Evolutionary conservation across 2,329 filamentous ascomycete genomes (phyloP).

Genomic region (Talaromyces sp.): DNA sequence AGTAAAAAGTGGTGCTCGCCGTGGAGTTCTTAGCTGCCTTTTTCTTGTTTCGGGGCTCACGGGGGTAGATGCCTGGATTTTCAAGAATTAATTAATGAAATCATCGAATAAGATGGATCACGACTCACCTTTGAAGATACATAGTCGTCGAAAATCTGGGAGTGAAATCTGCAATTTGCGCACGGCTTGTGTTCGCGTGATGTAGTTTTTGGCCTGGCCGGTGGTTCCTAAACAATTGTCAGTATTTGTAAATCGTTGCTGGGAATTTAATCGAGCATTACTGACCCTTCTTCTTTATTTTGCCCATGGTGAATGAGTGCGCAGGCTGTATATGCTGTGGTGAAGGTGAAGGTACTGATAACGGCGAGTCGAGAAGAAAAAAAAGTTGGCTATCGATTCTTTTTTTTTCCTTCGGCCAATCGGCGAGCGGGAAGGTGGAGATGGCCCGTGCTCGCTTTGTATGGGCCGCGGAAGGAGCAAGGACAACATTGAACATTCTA

Average conservation of each 20-base stretch:
- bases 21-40: constrained; percentile 91
- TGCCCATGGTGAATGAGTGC: constrained; percentile 56
- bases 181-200: constrained; percentile 93
- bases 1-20: constrained; percentile 86
- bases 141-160: constrained; percentile 94
- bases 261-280: not conserved
- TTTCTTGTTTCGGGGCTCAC: constrained; percentile 94
- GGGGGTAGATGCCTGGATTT: constrained; percentile 78
- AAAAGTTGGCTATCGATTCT: constrained; percentile 33
- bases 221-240: constrained; percentile 59
- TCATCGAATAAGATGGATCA: not conserved
- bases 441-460: constrained; percentile 31
- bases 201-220: constrained; percentile 96
- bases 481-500: not conserved
- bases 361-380: constrained; percentile 23
- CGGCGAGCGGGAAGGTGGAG: constrained; percentile 27
- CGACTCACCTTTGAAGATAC: constrained; percentile 83
- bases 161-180: constrained; percentile 97
- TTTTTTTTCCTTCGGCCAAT: constrained; percentile 16
- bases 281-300: constrained; percentile 83
- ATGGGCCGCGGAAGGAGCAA: constrained; percentile 19
- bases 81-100: not conserved
- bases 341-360: constrained; percentile 31
- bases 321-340: constrained; percentile 26
- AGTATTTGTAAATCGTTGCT: constrained; percentile 12